Conservation (phyloP, 371 early-diverging fungal genomes). For the Neoconidiobolus thromboides region DNA sequence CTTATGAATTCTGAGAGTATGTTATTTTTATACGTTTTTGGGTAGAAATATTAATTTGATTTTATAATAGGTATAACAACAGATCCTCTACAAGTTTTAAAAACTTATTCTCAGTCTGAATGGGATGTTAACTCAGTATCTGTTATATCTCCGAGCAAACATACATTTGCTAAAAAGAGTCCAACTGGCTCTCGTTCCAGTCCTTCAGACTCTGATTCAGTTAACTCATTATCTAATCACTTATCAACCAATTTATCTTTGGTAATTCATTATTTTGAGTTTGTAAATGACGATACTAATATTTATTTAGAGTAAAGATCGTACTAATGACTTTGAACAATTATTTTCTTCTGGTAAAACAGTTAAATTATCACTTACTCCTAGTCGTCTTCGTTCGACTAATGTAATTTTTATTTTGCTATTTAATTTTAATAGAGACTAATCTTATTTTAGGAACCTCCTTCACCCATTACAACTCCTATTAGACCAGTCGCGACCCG, state of each 20-base stretch:
- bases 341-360: neutral
- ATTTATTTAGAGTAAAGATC: neutral
- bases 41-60: too few species aligned
- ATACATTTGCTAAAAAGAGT: too few species aligned
- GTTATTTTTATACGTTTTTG: neutral
- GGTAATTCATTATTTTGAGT: neutral
- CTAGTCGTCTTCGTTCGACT: neutral
- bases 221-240: neutral
- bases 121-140: too few species aligned
- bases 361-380: conserved; percentile 1
- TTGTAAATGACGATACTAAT: neutral
- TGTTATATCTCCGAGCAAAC: too few species aligned
- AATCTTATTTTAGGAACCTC: neutral
- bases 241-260: conserved; percentile 1
- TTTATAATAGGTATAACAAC: too few species aligned
- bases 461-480: neutral
- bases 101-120: too few species aligned
- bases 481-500: too few species aligned
- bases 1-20: neutral
- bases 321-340: neutral
- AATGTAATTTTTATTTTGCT: neutral
- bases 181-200: too few species aligned
- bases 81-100: too few species aligned
- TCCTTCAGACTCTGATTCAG: neutral
- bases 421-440: neutral